phyloP scores from a whole-genome alignment of 208 protist species.

The Crithidia brevicula region DNA sequence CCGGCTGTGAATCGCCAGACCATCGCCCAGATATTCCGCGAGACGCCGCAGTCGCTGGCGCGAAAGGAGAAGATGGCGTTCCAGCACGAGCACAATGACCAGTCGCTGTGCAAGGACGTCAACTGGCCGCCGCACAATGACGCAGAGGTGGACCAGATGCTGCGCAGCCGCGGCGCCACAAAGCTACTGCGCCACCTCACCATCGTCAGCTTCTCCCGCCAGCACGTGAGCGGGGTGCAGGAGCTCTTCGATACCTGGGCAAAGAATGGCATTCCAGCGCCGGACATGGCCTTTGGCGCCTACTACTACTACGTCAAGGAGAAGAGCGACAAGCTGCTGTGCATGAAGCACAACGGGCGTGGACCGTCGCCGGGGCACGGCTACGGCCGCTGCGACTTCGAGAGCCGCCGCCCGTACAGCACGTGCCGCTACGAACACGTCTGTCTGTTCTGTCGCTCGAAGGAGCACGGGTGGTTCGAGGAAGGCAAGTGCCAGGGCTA shows the following conservation, averaged over 20 bases:
- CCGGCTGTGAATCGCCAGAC: conserved; percentile 48
- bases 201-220: conserved; percentile 63
- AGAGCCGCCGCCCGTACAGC: conserved; percentile 56
- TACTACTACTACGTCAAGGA: conserved; percentile 85
- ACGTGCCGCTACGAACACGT: conserved; percentile 80
- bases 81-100: conserved; percentile 28
- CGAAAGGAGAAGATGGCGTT: conserved; percentile 37
- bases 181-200: conserved; percentile 72
- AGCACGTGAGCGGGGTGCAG: conserved; percentile 51
- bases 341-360: conserved; percentile 82
- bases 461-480: conserved; percentile 83
- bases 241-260: conserved; percentile 69
- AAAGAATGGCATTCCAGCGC: conserved; percentile 62
- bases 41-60: conserved; percentile 49
- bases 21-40: conserved; percentile 53
- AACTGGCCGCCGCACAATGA: conserved; percentile 58
- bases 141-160: conserved; percentile 42
- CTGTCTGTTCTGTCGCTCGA: conserved; percentile 73
- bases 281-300: conserved; percentile 68
- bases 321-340: conserved; percentile 61
- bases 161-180: conserved; percentile 37
- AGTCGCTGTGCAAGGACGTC: conserved; percentile 27
- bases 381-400: conserved; percentile 76
- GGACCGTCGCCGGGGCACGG: conserved; percentile 51
- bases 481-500: conserved; percentile 70